Base-by-base conservation (phyloP, 1,284 basidiomycete genomes). In the Takashimella koratensis region DNA sequence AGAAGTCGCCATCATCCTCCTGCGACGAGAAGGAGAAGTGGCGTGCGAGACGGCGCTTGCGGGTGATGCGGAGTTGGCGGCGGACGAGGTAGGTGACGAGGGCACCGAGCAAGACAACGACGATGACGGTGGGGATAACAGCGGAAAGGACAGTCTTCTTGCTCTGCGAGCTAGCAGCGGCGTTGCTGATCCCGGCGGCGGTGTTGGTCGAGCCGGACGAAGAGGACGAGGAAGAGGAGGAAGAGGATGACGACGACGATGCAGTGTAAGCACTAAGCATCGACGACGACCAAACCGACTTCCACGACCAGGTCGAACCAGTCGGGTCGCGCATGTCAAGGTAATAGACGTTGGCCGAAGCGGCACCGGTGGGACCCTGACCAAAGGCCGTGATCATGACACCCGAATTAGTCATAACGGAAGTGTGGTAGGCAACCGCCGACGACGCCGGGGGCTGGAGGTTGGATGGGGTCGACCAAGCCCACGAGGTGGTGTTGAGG, bases 331-430 rank as follows among this genome's bases (percentile, higher is more conserved):
- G 64, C 67, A 74, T 68, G 62, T 76, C 75, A 44, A 76, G 67
- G 64, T 73, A 75, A 41, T 53, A 63, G 41, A 73, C 60, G 51
- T 70, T 61, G 27, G 59, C 64, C 8, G 59, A 50, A 2, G 74
- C 67, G 8, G 50, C 57, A 23, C 64, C 64, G n/a, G 52, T 27
- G 3, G 66, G 48, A 12, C 64, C 58, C 16, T 73, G 58, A 25
- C 75, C 75, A 48, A 76, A 76, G 1, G 74, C 68, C 8, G 69
- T 64, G 52, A 76, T 69, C 68, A 76, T 75, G 30, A 76, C 73
- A 39, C 75, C 75, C 8, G 68, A 60, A n/a, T 67, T 64, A 6
- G 73, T 75, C 59, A 76, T 74, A 50, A 76, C 62, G 2, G 72
- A 59, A 11, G 73, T 65, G 56, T 76, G 74, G 62, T 74, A 75